Percentiles rank a stretch among this genome's conserved stretches.
These are phyloP conservation scores for Phytophthora constricta DNA, from an alignment of 352 stramenopile species.

Conservation along the genomic window DNA sequence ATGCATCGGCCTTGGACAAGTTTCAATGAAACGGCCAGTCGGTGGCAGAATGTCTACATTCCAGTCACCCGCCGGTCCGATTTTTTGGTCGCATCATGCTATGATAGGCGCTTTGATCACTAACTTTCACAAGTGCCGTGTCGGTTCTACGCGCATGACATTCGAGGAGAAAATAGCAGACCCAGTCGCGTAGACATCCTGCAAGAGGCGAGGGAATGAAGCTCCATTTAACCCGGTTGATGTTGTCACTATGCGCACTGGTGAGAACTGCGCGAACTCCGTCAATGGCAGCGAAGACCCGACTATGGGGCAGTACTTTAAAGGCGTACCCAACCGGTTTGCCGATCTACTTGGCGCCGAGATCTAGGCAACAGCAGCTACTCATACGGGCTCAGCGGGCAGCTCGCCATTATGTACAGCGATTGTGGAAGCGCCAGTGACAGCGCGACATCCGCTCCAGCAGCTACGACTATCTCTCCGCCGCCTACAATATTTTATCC, in stretches of 20 bases:
- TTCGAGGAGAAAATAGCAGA: constrained; percentile 52
- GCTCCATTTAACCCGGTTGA: constrained; percentile 50
- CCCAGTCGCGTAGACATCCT: constrained; percentile 51
- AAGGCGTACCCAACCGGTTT: constrained; percentile 39
- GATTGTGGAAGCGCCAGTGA: constrained; percentile 22
- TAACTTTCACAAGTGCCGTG: too few relatives aligned
- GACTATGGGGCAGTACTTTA: constrained; percentile 50
- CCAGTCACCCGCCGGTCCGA: constrained; percentile 55
- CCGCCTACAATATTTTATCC: neutral
- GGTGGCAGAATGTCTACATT: constrained; percentile 54
- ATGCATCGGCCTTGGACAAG: constrained; percentile 45
- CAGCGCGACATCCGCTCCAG: neutral
- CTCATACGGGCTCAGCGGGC: too few relatives aligned
- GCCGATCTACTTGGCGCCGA: too few relatives aligned
- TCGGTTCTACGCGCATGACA: constrained; percentile 47
- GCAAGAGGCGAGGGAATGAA: constrained; percentile 30
- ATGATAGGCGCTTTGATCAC: constrained; percentile 66
- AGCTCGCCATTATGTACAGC: constrained; percentile 45
- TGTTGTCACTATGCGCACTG: too few relatives aligned
- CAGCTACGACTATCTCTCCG: constrained; percentile 8
- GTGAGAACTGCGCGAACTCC: constrained; percentile 36
- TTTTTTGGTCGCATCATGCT: constrained; percentile 78
- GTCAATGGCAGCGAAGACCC: constrained; percentile 39
- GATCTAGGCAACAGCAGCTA: too few relatives aligned
- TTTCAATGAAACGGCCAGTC: constrained; percentile 52